Evolutionary conservation across 768 basidiomycete genomes (phyloP).

Genomic region (Ramaria rubella): DNA sequence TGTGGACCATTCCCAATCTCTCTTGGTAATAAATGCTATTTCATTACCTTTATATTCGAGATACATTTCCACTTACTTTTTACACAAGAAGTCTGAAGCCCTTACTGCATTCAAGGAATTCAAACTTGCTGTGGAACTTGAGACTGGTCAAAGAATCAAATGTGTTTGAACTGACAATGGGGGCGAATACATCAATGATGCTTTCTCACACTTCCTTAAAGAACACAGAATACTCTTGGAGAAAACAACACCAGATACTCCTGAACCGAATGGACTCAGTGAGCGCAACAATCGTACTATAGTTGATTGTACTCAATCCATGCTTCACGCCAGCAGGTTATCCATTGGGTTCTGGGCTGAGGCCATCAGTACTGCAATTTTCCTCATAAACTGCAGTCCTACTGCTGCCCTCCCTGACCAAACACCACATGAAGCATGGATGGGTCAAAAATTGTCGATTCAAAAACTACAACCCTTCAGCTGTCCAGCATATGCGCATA

Average conservation of each 20-base stretch:
- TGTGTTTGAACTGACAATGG: too few species aligned
- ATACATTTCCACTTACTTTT: constrained; percentile 11
- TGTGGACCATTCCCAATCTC: constrained; percentile 20
- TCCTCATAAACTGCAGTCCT: constrained; percentile 17
- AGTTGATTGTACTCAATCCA: constrained; percentile 13
- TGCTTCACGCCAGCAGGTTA: constrained; percentile 13
- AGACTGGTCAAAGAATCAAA: too few species aligned
- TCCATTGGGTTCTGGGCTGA: constrained; percentile 16
- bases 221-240: constrained; percentile 13
- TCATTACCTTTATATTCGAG: constrained; percentile 16
- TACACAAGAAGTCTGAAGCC: constrained; percentile 13
- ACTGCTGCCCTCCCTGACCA: too few species aligned
- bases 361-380: constrained; percentile 9
- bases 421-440: too few species aligned
- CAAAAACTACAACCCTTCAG: background rate
- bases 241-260: constrained; percentile 8
- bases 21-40: too few species aligned
- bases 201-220: background rate
- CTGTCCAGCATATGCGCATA: background rate
- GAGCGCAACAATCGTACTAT: too few species aligned
- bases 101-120: too few species aligned
- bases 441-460: too few species aligned
- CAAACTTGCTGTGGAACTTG: too few species aligned
- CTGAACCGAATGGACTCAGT: constrained; percentile 23
- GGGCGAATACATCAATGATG: too few species aligned